These are phyloP conservation scores for Penicillium mononematosum DNA, from an alignment of 495 filamentous ascomycete genomes.

Conservation along the genomic window DNA sequence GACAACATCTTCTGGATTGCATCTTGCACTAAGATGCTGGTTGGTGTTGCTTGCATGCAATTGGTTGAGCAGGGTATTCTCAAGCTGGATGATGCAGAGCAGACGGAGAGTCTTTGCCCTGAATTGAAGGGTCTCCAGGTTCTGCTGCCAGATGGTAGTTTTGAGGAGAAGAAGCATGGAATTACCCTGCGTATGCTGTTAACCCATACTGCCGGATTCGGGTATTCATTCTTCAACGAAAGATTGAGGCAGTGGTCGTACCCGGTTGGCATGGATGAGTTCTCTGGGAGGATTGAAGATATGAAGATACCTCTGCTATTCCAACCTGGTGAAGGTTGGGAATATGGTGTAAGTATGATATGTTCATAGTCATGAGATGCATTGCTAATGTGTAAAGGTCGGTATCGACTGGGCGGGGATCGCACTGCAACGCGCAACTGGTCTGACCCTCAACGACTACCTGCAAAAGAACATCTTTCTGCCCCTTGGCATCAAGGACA, in stretches of 20 bases:
- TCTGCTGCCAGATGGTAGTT: conserved; percentile 40
- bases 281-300: conserved; percentile 45
- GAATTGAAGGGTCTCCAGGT: conserved; percentile 52
- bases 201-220: conserved; percentile 56
- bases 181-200: conserved; percentile 65
- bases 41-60: conserved; percentile 59
- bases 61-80: conserved; percentile 57
- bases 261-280: conserved; percentile 54
- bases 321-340: conserved; percentile 57
- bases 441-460: conserved; percentile 53
- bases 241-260: conserved; percentile 44
- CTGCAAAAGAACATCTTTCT: conserved; percentile 55
- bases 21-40: conserved; percentile 58
- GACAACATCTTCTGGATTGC: conserved; percentile 59
- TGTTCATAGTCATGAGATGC: background rate
- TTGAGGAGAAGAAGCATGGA: conserved; percentile 50
- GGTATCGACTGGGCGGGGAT: conserved; percentile 62
- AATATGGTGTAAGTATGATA: conserved; percentile 53
- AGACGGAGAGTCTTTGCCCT: conserved; percentile 48
- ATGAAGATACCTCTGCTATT: conserved; percentile 49
- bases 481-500: conserved; percentile 53
- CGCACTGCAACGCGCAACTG: conserved; percentile 51
- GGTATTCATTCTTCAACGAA: conserved; percentile 56
- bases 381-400: conserved; percentile 30
- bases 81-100: conserved; percentile 48